Evolutionary conservation across 176 grass and related monocot genomes (phyloP), one percentile per base, ranked within the genome.

Genomic region (Eragrostis nindensis): DNA sequence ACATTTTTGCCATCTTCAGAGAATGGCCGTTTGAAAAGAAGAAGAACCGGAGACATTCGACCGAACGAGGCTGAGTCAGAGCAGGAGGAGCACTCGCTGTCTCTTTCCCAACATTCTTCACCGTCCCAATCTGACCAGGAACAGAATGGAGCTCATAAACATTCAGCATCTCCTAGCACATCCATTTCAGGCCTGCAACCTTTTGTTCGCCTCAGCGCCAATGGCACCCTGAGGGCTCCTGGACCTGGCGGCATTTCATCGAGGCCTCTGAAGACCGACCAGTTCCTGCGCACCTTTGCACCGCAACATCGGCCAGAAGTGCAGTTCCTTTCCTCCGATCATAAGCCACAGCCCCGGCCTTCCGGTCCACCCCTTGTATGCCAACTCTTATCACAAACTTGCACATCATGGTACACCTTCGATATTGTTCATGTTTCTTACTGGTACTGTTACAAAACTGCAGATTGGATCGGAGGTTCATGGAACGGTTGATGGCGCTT

Each of bases 111-210:
- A 6, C 93, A 91, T 53, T 99, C 97, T 21, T 99, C 97, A 4
- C 91, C 97, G 5, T 95, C 96, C 3, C 96, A 91, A 59, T 99
- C 96, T 1, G 96, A 99, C 48, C 96, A 95, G 77, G 93, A 99
- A 57, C 93, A 90, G 68, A 99, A 89, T 60, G 88, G 85, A 67
- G 71, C 60, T 62, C 84, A 83, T 63, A 99, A 93, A 12, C 70
- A 90, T 66, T 88, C 93, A 5, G 82, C 75, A 27, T 89, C 96
- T 48, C 86, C 92, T 0, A 91, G 85, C 17, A 74, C 76, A 7
- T 95, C 86, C 1, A 82, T 85, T 42, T 84, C 89, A 44, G 82
- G 67, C 7, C 25, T 88, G 68, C 92, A 84, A 67, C 89, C 86
- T 8, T 88, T 93, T 18, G 56, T 89, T 75, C 90, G 68, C 53